Evolutionary conservation across 768 basidiomycete genomes (phyloP), one percentile per base, ranked within the genome.

Genomic region (Lentinula boryana): DNA sequence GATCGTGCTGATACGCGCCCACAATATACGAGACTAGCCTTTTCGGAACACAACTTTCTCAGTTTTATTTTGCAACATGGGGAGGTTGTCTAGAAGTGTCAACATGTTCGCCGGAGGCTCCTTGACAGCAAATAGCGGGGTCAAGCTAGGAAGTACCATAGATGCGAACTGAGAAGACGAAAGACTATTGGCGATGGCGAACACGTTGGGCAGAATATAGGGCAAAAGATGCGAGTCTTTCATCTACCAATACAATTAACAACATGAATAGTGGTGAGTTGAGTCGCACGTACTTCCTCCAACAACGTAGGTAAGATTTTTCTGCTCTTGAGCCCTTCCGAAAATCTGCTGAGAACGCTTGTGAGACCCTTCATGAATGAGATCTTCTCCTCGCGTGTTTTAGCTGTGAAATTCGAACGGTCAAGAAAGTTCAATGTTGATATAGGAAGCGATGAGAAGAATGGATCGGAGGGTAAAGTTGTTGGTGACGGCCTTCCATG

Each of bases 41-140:
- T 95, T 94, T 66, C 91, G 80, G 72, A 98, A 98, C 3, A 89
- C 83, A 9, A 73, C 74, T 63, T 94, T 93, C 58, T 91, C 87
- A 1, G 94, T 95, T 75, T 99, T 99, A 61, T 80, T 84, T 67
- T 95, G 93, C 32, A 99, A 78, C 75, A 95, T 83, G 23, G 82
- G 76, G 7, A 99, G 79, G 67, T 96, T 96, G 66, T 98, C 95
- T 49, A 99, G 72, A 27, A 99, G 75, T 0, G 94, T 95, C 55
- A 98, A 72, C 92, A 98, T 96, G 64, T 95, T 97, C 73, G 98
- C 95, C 0, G 96, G 95, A 16, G 97, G 96, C 67, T 99, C 97
- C 70, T 91, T 94, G 68, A 98, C 77, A 0, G 77, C 79, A 64
- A 99, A 99, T 16, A 99, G 74, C 0, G 95, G 96, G 68, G 90